Base-by-base conservation (phyloP, 2,329 filamentous ascomycete species). In the Didymella sp. region DNA sequence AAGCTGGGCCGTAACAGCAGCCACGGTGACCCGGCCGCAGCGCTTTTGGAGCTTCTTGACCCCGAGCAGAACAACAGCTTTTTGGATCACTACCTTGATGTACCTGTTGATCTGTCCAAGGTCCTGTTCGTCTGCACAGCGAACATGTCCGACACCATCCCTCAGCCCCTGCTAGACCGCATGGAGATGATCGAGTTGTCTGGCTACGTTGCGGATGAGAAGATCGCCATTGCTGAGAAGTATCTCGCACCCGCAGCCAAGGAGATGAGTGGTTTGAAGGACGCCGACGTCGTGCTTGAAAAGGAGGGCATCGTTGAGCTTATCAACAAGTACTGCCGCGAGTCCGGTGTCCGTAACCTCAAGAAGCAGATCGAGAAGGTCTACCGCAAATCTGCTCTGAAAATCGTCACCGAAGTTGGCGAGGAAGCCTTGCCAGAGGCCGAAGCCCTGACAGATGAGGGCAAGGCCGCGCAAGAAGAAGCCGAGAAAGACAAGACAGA, bases 281-380 rank as follows among this genome's bases (percentile, higher is more conserved):
- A 95, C 19, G 94, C 93, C 19, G 89, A 97, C 71, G 93, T 99
- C n/a, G 81, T 82, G n/a, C 82, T 99, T 40, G 89, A 87, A 60
- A 88, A 92, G 66, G 89, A 90, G 56, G 96, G 94, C 12, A 96
- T 99, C 41, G 89, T 95, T 71, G 95, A 99, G 77, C 84, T 99
- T 41, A 99, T 99, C 81, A 98, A 98, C 80, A 96, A 92, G 22
- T 99, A 99, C 80, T 97, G 93, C 79, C 90, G 95, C 40, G 95
- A 99, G 78, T 96, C 92, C 40, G 95, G 95, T 68, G 96, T 99
- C 8, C 89, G 95, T 64, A 99, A 99, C 73, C 81, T 99, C 59
- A 99, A 99, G 85, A 98, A 99, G 82, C 94, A 98, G 76, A 99
- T 99, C 60, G 95, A 99, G 77, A 99, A 99, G 81, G 92, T 99